Evolutionary conservation across 495 filamentous ascomycete genomes (phyloP), one percentile per base, ranked within the genome.

Genomic region (Hypoxylon cercidicola): DNA sequence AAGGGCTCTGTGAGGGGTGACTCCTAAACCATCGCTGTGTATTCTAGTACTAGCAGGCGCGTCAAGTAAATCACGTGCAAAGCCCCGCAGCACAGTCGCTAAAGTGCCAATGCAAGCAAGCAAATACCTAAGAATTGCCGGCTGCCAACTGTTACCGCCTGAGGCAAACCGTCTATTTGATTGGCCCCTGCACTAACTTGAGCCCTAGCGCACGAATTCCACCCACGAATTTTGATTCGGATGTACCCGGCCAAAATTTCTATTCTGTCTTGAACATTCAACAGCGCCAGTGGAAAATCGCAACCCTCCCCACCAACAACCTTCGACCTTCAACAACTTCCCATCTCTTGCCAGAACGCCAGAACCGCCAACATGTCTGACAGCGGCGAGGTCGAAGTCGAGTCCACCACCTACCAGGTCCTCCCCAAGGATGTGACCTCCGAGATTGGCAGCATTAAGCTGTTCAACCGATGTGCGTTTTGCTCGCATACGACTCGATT

Each of bases 351-450:
- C 45, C 60, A 54, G 60, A 60, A 63, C 54, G 55, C 60, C 61
- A 71, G 52, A 70, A 59, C 34, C 50, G 54, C 78, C 86, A 93
- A 82, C 72, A 95, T 95, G 94, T 97, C 93, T 89, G 94, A 98
- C 81, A 86, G 81, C 83, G 93, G 89, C 82, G 94, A 97, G 85
- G 87, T 97, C 81, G 92, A 97, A 85, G 90, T 96, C 78, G 91
- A 91, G 75, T 87, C 82, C 83, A 80, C 79, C 75, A 85, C 82
- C 79, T 89, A 89, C 81, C 79, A 86, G 70, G 88, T 95, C 76
- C 90, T 99, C 72, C 95, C 95, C 78, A 98, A 96, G 88, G 96
- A 98, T 63, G 92, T 97, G 72, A 82, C 85, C 67, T 84, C 88
- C 65, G 92, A 97, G 82, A 88, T 95, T 84, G 95, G 94, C 77